Percentiles rank a stretch among this genome's conserved stretches.
Conservation (phyloP, 176 grass and related monocot genomes). For the Aegilops umbellulata region DNA sequence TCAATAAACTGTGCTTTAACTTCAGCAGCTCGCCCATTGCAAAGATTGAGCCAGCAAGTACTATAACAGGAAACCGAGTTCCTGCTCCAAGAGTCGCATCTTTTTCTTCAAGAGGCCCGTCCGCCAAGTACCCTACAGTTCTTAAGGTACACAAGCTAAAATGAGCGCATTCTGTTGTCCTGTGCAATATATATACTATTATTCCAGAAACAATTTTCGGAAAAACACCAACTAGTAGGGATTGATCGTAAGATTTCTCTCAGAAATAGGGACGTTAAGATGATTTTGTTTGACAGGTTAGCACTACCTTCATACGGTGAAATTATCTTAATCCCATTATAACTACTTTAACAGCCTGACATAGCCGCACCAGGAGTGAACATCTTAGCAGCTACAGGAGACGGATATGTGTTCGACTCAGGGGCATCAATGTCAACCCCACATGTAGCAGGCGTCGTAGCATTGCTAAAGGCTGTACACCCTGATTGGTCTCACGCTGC, state of each 20-base stretch:
- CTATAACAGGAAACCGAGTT: conserved; percentile 21
- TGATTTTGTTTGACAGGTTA: neutral
- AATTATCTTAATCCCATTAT: neutral
- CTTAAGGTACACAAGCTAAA: conserved; percentile 29
- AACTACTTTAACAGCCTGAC: conserved; percentile 38
- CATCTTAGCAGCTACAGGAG: conserved; percentile 37
- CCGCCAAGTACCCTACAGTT: conserved; percentile 18
- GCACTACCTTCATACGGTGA: neutral
- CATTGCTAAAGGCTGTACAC: conserved; percentile 43
- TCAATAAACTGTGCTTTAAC: neutral
- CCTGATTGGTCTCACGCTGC: conserved; percentile 47
- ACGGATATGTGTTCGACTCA: conserved; percentile 15
- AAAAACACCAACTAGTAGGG: neutral
- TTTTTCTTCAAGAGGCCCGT: conserved; percentile 35
- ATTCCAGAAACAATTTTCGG: neutral
- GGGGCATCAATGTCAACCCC: conserved; percentile 45
- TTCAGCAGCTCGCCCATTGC: conserved; percentile 18
- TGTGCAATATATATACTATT: neutral
- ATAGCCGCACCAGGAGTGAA: conserved; percentile 45
- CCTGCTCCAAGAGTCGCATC: conserved; percentile 29
- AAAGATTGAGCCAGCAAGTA: conserved; percentile 28
- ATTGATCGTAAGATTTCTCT: neutral
- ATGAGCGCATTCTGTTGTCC: neutral
- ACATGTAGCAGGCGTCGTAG: conserved; percentile 40
- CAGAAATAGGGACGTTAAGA: neutral